Evolutionary conservation across 2,329 filamentous ascomycete species (phyloP).

Genomic region (Nigrospora osmanthi): DNA sequence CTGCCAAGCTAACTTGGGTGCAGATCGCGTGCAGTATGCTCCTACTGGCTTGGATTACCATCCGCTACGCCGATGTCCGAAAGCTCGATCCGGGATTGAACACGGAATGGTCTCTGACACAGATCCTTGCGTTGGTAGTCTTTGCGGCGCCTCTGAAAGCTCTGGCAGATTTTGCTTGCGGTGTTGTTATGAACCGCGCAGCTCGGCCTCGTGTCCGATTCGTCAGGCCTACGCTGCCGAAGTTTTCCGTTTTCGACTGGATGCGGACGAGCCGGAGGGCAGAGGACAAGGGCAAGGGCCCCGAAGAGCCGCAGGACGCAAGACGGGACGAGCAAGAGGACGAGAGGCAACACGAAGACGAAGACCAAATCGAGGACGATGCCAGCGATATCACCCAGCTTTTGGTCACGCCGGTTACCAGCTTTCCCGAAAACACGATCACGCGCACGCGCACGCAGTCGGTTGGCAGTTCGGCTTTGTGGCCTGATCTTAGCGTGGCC

Average conservation of each 20-base stretch:
- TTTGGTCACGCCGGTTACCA: background rate
- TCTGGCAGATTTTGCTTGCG: slow-evolving; percentile 7
- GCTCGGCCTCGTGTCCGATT: too few relatives aligned
- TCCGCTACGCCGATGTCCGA: slow-evolving; percentile 11
- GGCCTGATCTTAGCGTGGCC: background rate
- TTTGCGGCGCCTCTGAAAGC: slow-evolving; percentile 10
- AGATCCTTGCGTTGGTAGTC: slow-evolving; percentile 10
- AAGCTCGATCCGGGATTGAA: slow-evolving; percentile 6
- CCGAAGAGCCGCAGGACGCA: too few relatives aligned
- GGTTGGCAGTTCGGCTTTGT: background rate
- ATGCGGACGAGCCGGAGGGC: background rate
- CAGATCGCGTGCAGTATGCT: slow-evolving; percentile 8
- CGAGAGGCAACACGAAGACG: too few relatives aligned
- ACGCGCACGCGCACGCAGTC: background rate
- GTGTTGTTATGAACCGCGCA: background rate
- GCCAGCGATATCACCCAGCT: background rate
- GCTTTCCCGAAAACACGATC: background rate
- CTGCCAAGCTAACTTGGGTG: too few relatives aligned
- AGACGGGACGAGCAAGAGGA: too few relatives aligned
- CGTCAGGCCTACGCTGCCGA: background rate
- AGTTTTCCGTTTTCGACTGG: slow-evolving; percentile 1
- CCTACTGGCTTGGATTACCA: slow-evolving; percentile 10
- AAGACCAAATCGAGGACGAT: background rate
- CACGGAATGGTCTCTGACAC: slow-evolving; percentile 10
- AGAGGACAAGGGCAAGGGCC: background rate